A percentile compares a stretch with the other conserved stretches of the same genome.
Conservation (phyloP, 1,284 basidiomycete species). For the Trichosporon sp. region DNA sequence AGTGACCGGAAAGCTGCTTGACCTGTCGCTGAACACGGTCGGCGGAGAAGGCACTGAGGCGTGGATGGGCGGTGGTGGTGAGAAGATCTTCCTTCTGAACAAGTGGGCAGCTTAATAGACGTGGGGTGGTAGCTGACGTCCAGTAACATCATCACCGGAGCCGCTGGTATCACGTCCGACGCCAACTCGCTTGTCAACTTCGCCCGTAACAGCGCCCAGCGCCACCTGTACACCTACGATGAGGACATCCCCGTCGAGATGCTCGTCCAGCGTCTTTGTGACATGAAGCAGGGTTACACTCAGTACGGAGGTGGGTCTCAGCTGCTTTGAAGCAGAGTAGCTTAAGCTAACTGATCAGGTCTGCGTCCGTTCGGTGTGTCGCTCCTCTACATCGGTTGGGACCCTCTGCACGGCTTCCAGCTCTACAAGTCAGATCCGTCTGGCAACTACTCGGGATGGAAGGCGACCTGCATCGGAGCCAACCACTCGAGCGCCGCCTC, state of each 20-base stretch:
- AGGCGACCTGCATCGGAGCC: constrained; percentile 95
- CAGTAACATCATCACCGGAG: constrained; percentile 93
- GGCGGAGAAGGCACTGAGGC: constrained; percentile 68
- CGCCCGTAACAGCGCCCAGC: constrained; percentile 86
- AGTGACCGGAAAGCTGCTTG: constrained; percentile 95
- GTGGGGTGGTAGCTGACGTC: neutral
- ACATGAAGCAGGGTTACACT: constrained; percentile 98
- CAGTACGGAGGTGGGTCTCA: constrained; percentile 82
- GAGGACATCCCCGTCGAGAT: constrained; percentile 98
- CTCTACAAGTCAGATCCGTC: constrained; percentile 98
- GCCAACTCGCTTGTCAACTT: constrained; percentile 97
- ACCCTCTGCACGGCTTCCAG: constrained; percentile 94
- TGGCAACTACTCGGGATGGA: constrained; percentile 99
- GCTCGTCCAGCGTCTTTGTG: constrained; percentile 88
- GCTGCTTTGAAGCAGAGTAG: neutral
- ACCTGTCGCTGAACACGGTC: constrained; percentile 81
- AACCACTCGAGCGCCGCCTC: constrained; percentile 73
- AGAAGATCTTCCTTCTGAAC: constrained; percentile 96
- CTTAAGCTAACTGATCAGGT: constrained; percentile 61
- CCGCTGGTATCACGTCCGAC: constrained; percentile 94
- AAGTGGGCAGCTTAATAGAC: constrained; percentile 55
- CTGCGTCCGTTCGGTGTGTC: constrained; percentile 97
- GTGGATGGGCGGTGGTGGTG: constrained; percentile 78
- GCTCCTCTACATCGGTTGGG: constrained; percentile 92
- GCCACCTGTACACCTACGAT: constrained; percentile 85